A percentile compares a stretch with the other conserved stretches of the same genome.
Evolutionary conservation across 2,329 filamentous ascomycete species (phyloP).

Genomic region (Macrophomina phaseolina): DNA sequence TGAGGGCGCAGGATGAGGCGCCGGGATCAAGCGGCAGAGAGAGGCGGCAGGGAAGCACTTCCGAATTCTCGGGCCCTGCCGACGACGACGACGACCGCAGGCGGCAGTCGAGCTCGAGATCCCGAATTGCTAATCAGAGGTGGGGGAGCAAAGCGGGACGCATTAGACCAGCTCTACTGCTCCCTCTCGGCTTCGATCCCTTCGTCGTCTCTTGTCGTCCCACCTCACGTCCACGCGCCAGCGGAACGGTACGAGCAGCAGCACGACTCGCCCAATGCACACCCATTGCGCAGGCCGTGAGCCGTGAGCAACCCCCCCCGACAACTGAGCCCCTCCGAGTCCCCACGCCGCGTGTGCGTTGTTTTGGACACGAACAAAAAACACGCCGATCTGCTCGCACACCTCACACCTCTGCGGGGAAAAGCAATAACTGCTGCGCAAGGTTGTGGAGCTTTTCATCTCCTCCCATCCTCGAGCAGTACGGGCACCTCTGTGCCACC

Average conservation of each 20-base stretch:
- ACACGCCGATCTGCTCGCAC: neutral
- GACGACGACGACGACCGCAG: neutral
- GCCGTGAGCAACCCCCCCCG: slow-evolving; percentile 9
- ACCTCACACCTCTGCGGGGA: neutral
- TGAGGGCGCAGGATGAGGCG: neutral
- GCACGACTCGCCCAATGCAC: slow-evolving; percentile 11
- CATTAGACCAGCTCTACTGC: too few species aligned
- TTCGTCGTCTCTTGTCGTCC: neutral
- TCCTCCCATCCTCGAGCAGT: too few species aligned
- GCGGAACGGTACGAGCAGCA: neutral
- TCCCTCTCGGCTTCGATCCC: neutral
- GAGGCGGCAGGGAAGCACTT: neutral
- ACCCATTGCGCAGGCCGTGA: slow-evolving; percentile 8
- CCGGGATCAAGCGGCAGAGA: neutral
- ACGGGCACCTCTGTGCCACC: too few species aligned
- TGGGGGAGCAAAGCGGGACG: neutral
- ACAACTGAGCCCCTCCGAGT: neutral
- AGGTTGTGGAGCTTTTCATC: too few species aligned
- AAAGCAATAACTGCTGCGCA: neutral
- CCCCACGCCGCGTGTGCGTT: neutral
- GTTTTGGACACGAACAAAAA: neutral
- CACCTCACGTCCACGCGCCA: neutral
- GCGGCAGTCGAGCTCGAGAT: slow-evolving; percentile 1
- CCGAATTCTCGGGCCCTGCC: neutral
- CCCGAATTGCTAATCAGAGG: slow-evolving; percentile 21